Conservation (phyloP, 805 yeast species). For the Phaffomyces antillensis region DNA sequence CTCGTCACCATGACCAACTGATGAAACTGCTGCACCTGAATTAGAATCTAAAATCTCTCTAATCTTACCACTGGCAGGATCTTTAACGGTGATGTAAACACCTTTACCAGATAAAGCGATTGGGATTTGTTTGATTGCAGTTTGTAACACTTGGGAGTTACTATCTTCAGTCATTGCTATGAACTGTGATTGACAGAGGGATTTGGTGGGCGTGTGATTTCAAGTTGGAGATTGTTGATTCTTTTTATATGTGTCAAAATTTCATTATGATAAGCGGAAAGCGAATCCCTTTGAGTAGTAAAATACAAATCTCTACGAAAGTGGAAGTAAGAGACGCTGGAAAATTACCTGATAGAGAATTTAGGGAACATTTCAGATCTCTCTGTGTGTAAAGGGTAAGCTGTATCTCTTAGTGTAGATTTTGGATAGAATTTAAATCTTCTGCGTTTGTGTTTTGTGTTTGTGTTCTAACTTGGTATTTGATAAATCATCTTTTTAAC, state of each 20-base stretch:
- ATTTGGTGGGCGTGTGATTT: background rate
- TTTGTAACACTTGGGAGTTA: constrained; percentile 25
- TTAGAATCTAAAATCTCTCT: constrained; percentile 33
- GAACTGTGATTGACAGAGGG: background rate
- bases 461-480: too few species aligned
- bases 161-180: constrained; percentile 6
- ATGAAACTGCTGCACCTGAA: constrained; percentile 48
- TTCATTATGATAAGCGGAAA: constrained; percentile 1
- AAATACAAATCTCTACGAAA: too few species aligned
- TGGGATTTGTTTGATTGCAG: constrained; percentile 25
- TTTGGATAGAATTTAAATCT: too few species aligned
- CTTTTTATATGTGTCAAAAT: background rate
- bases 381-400: too few species aligned
- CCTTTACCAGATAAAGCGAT: constrained; percentile 34
- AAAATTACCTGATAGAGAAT: background rate
- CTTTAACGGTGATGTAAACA: constrained; percentile 27
- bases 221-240: background rate
- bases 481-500: too few species aligned
- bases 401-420: too few species aligned
- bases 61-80: constrained; percentile 29
- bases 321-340: background rate
- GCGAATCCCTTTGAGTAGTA: background rate
- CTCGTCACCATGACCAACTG: constrained; percentile 38
- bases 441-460: too few species aligned
- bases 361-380: too few species aligned